Evolutionary conservation across 2,329 filamentous ascomycete species (phyloP).

Genomic region (Knoxdaviesia proteae): DNA sequence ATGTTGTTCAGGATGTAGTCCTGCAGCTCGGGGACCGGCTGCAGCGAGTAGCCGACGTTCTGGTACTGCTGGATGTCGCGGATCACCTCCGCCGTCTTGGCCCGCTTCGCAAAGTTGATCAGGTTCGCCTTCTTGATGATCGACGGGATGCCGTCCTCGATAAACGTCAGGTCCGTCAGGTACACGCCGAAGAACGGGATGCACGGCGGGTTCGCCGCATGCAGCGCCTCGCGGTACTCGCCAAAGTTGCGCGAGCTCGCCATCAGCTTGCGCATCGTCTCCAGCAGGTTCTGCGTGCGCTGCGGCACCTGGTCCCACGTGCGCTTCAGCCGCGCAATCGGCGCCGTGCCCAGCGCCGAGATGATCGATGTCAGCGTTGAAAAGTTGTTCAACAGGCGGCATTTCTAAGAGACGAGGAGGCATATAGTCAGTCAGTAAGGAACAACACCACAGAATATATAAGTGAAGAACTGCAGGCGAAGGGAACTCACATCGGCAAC

Average conservation of each 20-base stretch:
- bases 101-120: conserved; percentile 96
- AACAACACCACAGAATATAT: not conserved
- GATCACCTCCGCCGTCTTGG: conserved; percentile 95
- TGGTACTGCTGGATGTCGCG: conserved; percentile 98
- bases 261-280: conserved; percentile 88
- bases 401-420: conserved; percentile 44
- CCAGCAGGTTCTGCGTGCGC: conserved; percentile 58
- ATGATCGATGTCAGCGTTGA: conserved; percentile 96
- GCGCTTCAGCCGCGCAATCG: conserved; percentile 77
- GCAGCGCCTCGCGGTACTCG: conserved; percentile 83
- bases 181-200: conserved; percentile 98
- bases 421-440: conserved; percentile 8
- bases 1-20: conserved; percentile 95
- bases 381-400: conserved; percentile 82
- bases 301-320: conserved; percentile 90
- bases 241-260: conserved; percentile 95
- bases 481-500: conserved; percentile 68
- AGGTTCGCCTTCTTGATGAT: conserved; percentile 90
- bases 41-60: conserved; percentile 84
- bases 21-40: conserved; percentile 76
- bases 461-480: not conserved
- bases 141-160: conserved; percentile 92
- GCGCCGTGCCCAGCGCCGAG: conserved; percentile 80
- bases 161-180: conserved; percentile 91
- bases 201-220: conserved; percentile 84